Conservation (phyloP, 768 basidiomycete species). For the Amanita molliuscula region DNA sequence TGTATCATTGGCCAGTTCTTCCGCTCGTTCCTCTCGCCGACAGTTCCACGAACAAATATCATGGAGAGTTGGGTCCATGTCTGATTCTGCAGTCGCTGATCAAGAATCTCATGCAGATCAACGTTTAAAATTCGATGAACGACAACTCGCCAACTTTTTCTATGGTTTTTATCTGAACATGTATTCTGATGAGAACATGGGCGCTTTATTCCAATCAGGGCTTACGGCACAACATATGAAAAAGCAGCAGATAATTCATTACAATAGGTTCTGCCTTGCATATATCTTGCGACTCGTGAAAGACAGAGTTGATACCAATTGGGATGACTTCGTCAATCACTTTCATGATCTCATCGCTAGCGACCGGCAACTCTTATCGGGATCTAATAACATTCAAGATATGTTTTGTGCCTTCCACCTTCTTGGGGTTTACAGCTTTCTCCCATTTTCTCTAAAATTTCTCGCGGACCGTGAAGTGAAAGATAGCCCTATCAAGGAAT, state of each 20-base stretch:
- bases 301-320: constrained; percentile 24
- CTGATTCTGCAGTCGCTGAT: neutral
- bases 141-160: constrained; percentile 26
- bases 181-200: constrained; percentile 29
- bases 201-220: constrained; percentile 6
- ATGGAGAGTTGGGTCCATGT: constrained; percentile 21
- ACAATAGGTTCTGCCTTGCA: constrained; percentile 38
- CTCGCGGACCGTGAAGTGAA: constrained; percentile 5
- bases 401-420: constrained; percentile 25
- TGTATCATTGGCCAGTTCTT: constrained; percentile 3
- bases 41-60: constrained; percentile 27
- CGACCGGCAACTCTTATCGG: constrained; percentile 16
- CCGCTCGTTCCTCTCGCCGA: neutral
- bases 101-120: neutral
- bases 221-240: constrained; percentile 4
- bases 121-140: constrained; percentile 14
- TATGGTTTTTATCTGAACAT: constrained; percentile 32
- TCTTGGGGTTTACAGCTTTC: constrained; percentile 15
- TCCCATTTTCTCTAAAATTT: constrained; percentile 5
- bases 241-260: constrained; percentile 22
- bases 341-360: constrained; percentile 17
- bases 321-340: constrained; percentile 29
- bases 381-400: constrained; percentile 25
- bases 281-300: constrained; percentile 31
- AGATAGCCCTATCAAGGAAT: constrained; percentile 19